Evolutionary conservation across 495 filamentous ascomycete species (phyloP), one percentile per base, ranked within the genome.

Genomic region (Penicillium dipodomyicola): DNA sequence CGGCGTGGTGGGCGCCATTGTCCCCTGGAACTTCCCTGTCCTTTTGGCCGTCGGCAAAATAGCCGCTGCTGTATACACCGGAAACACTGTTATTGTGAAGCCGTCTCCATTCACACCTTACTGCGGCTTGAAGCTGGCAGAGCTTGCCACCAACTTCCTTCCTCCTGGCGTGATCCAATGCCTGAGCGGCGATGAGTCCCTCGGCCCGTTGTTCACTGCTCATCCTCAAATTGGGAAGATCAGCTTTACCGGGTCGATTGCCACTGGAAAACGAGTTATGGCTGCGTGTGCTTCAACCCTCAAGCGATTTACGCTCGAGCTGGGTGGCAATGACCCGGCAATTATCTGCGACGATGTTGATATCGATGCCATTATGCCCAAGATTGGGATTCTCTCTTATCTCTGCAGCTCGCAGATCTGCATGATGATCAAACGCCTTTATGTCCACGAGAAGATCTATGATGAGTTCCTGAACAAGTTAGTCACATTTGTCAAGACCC

Each of bases 91-190:
- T 4, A 76, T 87, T 46, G 69, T 86, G 25, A 87, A 87, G 70
- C 80, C 82, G 3, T 83, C 80, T 20, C 83, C 84, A 0, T 86
- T 84, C 70, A 87, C 87, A 0, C 87, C 87, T 0, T 89, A 90
- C 76, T 81, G 81, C 48, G 80, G 72, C 39, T 74, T 88, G 54
- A 88, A 87, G 62, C 72, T 85, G 52, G 80, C 72, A 50, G 86
- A 90, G 67, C 72, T 91, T 14, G 80, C 73, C 17, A 78, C 81
- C 43, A 67, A 75, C 1, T 72, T 86, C 59, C 80, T 89, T 54
- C 86, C 87, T 0, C 82, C 83, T 0, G 87, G 87, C 50, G 81
- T 91, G 9, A 62, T 91, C 17, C 86, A 88, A 60, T 85, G 75
- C 15, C 62, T 91, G 30, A 85, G 84, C 64, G 87, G 87, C 19